A percentile compares a stretch with the other conserved stretches of the same genome.
These are phyloP conservation scores for Penicillium manginii DNA, from an alignment of 495 filamentous ascomycete genomes.

Conservation along the genomic window DNA sequence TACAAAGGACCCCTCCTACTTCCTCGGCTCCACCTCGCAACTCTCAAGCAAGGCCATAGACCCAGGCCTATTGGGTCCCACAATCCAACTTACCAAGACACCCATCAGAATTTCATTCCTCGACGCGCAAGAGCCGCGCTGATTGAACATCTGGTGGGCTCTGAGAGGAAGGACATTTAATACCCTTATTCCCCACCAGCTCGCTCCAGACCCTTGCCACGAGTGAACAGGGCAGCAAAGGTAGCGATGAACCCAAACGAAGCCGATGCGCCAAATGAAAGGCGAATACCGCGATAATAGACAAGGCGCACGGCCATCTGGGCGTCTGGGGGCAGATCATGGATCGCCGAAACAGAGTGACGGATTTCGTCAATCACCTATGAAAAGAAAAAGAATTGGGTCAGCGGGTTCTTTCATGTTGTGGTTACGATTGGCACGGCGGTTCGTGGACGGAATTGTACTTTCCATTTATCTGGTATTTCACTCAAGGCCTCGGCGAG, in stretches of 20 bases:
- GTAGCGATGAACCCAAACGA: constrained; percentile 54
- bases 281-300: constrained; percentile 59
- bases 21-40: constrained; percentile 3
- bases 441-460: constrained; percentile 43
- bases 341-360: constrained; percentile 61
- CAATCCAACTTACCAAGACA: background rate
- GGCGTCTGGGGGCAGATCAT: constrained; percentile 57
- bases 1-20: background rate
- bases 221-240: constrained; percentile 53
- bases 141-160: too few species aligned
- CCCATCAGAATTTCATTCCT: background rate
- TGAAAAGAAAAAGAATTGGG: constrained; percentile 10
- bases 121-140: background rate
- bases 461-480: constrained; percentile 69
- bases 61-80: background rate
- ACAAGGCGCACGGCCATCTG: constrained; percentile 63
- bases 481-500: constrained; percentile 60
- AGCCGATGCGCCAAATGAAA: constrained; percentile 59
- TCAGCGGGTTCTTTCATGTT: constrained; percentile 19
- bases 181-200: constrained; percentile 11
- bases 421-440: too few species aligned
- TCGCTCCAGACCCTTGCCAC: constrained; percentile 46
- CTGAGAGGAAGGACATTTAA: too few species aligned
- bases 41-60: background rate
- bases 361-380: constrained; percentile 65